A percentile compares a stretch with the other conserved stretches of the same genome.
Evolutionary conservation across 2,329 filamentous ascomycete species (phyloP).

Genomic region (Colletotrichum sp.): DNA sequence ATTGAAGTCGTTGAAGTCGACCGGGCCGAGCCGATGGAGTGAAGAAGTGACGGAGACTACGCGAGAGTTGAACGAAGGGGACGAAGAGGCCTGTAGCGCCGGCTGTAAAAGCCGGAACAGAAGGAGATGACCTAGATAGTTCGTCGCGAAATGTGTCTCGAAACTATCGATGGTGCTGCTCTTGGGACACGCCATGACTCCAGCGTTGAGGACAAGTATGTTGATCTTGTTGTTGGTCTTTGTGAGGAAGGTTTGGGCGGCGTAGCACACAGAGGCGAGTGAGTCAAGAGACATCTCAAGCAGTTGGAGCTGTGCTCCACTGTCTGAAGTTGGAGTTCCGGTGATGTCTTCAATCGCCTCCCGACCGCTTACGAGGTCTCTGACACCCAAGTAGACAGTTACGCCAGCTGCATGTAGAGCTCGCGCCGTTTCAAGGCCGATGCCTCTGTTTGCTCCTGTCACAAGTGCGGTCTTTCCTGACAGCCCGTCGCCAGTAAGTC

Average conservation of each 20-base stretch:
- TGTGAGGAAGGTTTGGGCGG: constrained; percentile 31
- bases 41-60: constrained; percentile 50
- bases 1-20: constrained; percentile 35
- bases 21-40: constrained; percentile 39
- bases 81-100: constrained; percentile 41
- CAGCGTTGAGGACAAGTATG: constrained; percentile 37
- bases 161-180: constrained; percentile 20
- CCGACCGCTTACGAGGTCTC: constrained; percentile 36
- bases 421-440: constrained; percentile 41
- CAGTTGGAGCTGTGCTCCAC: background rate
- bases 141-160: constrained; percentile 53
- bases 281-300: constrained; percentile 23
- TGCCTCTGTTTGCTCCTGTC: constrained; percentile 40
- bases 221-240: constrained; percentile 29
- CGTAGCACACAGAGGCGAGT: background rate
- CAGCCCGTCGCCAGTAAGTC: constrained; percentile 30
- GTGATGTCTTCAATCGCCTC: constrained; percentile 25
- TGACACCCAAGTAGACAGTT: constrained; percentile 37
- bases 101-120: constrained; percentile 57
- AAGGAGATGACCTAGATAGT: constrained; percentile 59
- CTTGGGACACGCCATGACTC: constrained; percentile 17
- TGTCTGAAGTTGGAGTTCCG: background rate
- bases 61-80: constrained; percentile 44
- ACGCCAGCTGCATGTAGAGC: constrained; percentile 42
- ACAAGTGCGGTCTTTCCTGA: constrained; percentile 38